Evolutionary conservation across 306 rosid species (phyloP).

Genomic region (Fragaria nilgerrensis): DNA sequence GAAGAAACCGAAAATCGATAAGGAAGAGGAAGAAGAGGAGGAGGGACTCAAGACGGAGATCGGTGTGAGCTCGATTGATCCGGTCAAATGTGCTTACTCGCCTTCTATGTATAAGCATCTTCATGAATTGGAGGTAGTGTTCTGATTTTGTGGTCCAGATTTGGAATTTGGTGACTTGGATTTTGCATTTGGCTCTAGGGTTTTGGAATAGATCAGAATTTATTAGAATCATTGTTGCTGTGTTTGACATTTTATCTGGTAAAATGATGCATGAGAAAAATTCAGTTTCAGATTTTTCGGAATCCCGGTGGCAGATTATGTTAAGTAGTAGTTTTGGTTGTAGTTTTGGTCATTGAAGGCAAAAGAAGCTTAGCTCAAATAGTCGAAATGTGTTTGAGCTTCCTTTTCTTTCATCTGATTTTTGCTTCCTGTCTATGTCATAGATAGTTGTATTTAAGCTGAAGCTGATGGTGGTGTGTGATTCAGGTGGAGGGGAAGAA

Average conservation of each 20-base stretch:
- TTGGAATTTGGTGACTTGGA: no score
- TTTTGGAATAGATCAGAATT: no score
- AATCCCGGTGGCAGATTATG: neutral
- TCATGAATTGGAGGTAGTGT: conserved; percentile 28
- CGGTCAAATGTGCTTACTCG: conserved; percentile 8
- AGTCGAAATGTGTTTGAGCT: neutral
- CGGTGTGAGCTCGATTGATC: conserved; percentile 14
- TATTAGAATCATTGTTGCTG: neutral
- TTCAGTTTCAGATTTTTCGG: neutral
- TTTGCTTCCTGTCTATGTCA: neutral
- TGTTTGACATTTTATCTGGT: neutral
- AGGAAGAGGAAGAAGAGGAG: neutral
- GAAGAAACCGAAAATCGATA: neutral
- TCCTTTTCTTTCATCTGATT: neutral
- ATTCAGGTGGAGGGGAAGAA: conserved; percentile 35
- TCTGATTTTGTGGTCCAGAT: neutral
- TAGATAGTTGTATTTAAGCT: neutral
- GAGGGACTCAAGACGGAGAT: neutral
- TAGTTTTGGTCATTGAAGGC: neutral
- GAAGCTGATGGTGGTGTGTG: conserved; percentile 4
- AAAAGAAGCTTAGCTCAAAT: conserved; percentile 3
- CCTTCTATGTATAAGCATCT: conserved; percentile 22
- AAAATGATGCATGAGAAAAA: neutral
- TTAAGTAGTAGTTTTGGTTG: neutral
- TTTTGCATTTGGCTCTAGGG: no score